These are phyloP conservation scores for Thuja plicata DNA, from an alignment of 83 land plant genomes.

Conservation along the genomic window DNA sequence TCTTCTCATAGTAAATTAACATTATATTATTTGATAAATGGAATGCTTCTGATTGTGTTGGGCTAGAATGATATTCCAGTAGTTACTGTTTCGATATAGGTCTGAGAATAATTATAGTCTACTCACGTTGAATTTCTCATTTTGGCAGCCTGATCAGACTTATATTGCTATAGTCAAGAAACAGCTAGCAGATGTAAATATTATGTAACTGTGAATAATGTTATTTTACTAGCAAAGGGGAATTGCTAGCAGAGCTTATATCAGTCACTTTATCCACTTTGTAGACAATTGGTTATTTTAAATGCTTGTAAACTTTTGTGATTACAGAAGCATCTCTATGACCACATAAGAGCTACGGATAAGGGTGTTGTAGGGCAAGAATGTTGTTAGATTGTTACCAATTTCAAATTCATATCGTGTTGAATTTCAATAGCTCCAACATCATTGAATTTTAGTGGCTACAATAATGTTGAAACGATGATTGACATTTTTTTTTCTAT, in stretches of 20 bases:
- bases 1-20: neutral
- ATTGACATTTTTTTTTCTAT: too few species aligned
- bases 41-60: neutral
- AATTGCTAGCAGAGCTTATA: neutral
- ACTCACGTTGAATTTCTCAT: neutral
- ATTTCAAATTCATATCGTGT: neutral
- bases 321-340: neutral
- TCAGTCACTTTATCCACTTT: neutral
- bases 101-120: neutral
- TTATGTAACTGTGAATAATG: conserved; percentile 24
- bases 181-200: conserved; percentile 29
- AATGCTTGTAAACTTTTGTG: neutral
- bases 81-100: neutral
- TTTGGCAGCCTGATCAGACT: conserved; percentile 33
- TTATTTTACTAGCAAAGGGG: neutral
- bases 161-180: conserved; percentile 30
- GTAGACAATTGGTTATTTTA: neutral
- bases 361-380: neutral
- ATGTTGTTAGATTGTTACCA: neutral
- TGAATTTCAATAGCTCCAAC: neutral
- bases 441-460: too few species aligned
- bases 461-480: too few species aligned
- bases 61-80: neutral
- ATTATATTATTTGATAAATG: neutral
- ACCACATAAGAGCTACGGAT: neutral